A percentile compares a stretch with the other conserved stretches of the same genome.
Evolutionary conservation across 2,329 filamentous ascomycete genomes (phyloP).

Genomic region (Penicillium griseofulvum): DNA sequence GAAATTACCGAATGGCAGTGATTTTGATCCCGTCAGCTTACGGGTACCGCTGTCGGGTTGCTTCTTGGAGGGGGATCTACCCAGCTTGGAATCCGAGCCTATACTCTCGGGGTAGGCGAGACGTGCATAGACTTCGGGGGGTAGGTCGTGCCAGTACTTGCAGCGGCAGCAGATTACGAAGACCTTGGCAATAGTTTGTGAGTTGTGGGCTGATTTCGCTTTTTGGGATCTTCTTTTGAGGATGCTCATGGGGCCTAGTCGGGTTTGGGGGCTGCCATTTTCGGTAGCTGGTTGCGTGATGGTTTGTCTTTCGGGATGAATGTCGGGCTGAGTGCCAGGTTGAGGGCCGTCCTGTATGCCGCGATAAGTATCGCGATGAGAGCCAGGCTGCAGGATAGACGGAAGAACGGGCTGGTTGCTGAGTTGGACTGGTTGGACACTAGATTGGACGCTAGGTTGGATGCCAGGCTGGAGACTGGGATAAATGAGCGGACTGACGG

Average conservation of each 20-base stretch:
- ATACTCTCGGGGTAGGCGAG: slow-evolving; percentile 29
- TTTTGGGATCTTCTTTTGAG: slow-evolving; percentile 16
- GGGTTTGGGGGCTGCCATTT: slow-evolving; percentile 6
- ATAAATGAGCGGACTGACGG: not conserved
- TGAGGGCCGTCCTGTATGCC: not conserved
- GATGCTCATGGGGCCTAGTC: slow-evolving; percentile 1
- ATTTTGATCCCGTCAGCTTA: not conserved
- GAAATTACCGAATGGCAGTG: not conserved
- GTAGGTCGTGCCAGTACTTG: slow-evolving; percentile 45
- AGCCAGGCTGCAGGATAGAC: not conserved
- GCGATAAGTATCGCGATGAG: not conserved
- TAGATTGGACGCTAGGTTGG: not conserved
- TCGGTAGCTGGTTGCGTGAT: not conserved
- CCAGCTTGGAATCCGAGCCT: slow-evolving; percentile 5
- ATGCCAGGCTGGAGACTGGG: not conserved
- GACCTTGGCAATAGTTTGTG: slow-evolving; percentile 35
- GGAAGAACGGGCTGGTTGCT: not conserved
- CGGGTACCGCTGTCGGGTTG: not conserved
- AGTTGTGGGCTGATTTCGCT: slow-evolving; percentile 11
- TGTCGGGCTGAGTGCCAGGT: not conserved
- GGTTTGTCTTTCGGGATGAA: not conserved
- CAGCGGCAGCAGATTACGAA: slow-evolving; percentile 47
- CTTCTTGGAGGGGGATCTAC: slow-evolving; percentile 5
- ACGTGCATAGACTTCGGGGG: slow-evolving; percentile 39
- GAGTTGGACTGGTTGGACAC: not conserved